A percentile compares a stretch with the other conserved stretches of the same genome.
Evolutionary conservation across 495 filamentous ascomycete genomes (phyloP).

Genomic region (Xylaria curta): DNA sequence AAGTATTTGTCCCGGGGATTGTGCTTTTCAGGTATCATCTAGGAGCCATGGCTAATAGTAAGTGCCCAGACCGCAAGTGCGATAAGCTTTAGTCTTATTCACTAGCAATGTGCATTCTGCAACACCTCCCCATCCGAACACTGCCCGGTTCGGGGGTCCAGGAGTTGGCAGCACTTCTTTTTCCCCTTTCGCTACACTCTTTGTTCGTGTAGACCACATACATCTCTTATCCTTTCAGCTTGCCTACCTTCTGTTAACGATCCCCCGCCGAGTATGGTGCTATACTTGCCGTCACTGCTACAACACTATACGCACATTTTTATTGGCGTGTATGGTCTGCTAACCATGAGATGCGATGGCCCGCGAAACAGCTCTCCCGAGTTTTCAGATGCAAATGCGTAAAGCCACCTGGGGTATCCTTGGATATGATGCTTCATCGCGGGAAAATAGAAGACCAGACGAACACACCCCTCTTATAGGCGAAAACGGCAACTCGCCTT

Average conservation of each 20-base stretch:
- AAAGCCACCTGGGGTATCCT: constrained; percentile 35
- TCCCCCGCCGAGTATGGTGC: constrained; percentile 14
- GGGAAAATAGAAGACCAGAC: constrained; percentile 34
- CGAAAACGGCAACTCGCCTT: constrained; percentile 9
- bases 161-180: background rate
- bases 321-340: constrained; percentile 26
- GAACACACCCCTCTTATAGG: constrained; percentile 45
- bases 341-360: constrained; percentile 41
- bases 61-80: background rate
- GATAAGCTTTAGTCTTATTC: constrained; percentile 8
- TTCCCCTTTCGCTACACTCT: background rate
- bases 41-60: constrained; percentile 23
- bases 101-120: background rate
- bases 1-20: background rate
- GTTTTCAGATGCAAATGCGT: constrained; percentile 37
- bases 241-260: background rate
- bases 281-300: background rate
- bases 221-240: background rate
- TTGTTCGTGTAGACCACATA: background rate
- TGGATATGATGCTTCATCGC: constrained; percentile 22
- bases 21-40: constrained; percentile 10
- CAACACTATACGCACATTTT: background rate
- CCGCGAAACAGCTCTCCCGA: constrained; percentile 38
- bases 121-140: background rate
- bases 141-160: constrained; percentile 3